These are phyloP conservation scores for Talaromyces sp. DNA, from an alignment of 2,329 filamentous ascomycete species.

Conservation along the genomic window DNA sequence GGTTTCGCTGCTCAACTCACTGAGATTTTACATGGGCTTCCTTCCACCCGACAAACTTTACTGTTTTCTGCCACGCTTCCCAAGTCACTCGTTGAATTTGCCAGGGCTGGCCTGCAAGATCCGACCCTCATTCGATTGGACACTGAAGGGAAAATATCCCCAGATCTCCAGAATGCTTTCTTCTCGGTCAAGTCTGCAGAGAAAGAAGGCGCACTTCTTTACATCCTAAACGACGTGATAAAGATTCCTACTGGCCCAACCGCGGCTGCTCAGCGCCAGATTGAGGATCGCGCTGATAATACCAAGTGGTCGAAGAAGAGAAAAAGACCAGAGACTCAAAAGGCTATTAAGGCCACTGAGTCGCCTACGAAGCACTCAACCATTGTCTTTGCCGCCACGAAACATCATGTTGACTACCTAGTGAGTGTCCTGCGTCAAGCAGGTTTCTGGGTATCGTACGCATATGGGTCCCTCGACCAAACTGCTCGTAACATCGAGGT, in stretches of 20 bases:
- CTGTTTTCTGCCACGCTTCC: conserved; percentile 94
- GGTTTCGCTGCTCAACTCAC: conserved; percentile 90
- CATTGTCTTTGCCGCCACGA: conserved; percentile 90
- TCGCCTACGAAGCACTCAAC: conserved; percentile 87
- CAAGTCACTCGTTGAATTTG: conserved; percentile 92
- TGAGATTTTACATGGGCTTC: conserved; percentile 87
- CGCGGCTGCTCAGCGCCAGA: conserved; percentile 43
- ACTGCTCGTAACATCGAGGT: conserved; percentile 89
- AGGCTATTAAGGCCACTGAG: conserved; percentile 52
- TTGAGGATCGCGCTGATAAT: conserved; percentile 38
- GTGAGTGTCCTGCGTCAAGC: conserved; percentile 70
- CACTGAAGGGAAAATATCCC: conserved; percentile 91
- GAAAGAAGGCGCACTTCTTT: conserved; percentile 86
- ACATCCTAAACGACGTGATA: conserved; percentile 87
- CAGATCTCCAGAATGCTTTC: conserved; percentile 91
- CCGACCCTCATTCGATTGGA: conserved; percentile 86
- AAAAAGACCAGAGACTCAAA: conserved; percentile 45
- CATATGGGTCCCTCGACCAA: conserved; percentile 92
- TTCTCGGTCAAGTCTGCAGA: conserved; percentile 89
- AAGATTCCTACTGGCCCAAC: conserved; percentile 73
- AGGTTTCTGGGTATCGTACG: conserved; percentile 87
- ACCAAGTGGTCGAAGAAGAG: conserved; percentile 39
- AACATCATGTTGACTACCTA: conserved; percentile 95
- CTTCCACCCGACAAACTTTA: conserved; percentile 77
- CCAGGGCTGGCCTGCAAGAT: conserved; percentile 85